phyloP scores from a whole-genome alignment of 192 early-diverging fungal genomes.

The Ambispora gerdemannii region DNA sequence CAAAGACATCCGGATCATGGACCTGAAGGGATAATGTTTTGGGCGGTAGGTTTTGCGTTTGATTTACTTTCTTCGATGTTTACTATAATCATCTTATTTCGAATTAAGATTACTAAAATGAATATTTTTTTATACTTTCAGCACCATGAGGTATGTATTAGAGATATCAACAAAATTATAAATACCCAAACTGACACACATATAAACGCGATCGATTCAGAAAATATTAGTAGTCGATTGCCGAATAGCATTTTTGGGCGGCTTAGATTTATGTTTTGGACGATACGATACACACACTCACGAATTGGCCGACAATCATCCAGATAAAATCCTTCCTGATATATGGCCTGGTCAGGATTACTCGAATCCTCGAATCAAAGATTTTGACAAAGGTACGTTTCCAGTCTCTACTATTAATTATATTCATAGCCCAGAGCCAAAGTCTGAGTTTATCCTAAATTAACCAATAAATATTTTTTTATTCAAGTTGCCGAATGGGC shows the following conservation, averaged over 20 bases:
- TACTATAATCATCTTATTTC: not conserved
- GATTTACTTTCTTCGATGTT: not conserved
- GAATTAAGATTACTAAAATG: not conserved
- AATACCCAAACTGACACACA: too few relatives aligned
- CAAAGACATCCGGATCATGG: constrained; percentile 79
- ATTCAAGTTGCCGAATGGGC: constrained; percentile 25
- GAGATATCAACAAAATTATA: too few relatives aligned
- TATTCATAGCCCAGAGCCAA: too few relatives aligned
- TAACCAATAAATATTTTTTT: not conserved
- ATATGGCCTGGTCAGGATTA: constrained; percentile 74
- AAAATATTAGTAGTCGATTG: constrained; percentile 81
- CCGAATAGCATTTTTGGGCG: constrained; percentile 80
- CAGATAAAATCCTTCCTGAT: constrained; percentile 37
- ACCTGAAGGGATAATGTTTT: constrained; percentile 68
- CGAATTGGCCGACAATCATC: constrained; percentile 66
- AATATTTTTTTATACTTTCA: constrained; percentile 1
- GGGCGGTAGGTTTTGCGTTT: constrained; percentile 55
- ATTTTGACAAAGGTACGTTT: constrained; percentile 59
- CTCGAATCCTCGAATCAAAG: constrained; percentile 80
- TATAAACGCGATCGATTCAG: constrained; percentile 32
- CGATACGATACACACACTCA: constrained; percentile 79
- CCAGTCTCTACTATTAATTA: too few relatives aligned
- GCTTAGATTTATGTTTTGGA: constrained; percentile 83
- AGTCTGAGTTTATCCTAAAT: not conserved
- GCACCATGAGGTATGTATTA: constrained; percentile 7